These are phyloP conservation scores for Ascosphaera apis DNA, from an alignment of 2,329 filamentous ascomycete genomes.

Conservation along the genomic window DNA sequence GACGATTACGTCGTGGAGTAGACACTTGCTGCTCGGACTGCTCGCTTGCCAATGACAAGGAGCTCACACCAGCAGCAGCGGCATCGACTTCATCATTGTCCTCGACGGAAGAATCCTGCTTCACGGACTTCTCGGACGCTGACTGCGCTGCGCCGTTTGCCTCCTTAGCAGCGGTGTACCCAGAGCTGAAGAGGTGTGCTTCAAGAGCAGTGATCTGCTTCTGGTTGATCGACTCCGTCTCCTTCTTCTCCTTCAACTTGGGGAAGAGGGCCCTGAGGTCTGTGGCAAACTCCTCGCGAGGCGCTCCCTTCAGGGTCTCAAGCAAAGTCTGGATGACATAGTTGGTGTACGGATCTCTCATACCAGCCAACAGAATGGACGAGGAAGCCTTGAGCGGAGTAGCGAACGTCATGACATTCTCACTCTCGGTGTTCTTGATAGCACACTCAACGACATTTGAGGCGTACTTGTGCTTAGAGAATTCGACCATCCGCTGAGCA, in stretches of 20 bases:
- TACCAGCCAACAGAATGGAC: slow-evolving; percentile 48
- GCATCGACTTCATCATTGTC: background rate
- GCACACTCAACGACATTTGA: slow-evolving; percentile 89
- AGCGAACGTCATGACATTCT: slow-evolving; percentile 43
- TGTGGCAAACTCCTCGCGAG: slow-evolving; percentile 36
- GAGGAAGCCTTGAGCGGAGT: slow-evolving; percentile 39
- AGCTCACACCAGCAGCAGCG: background rate
- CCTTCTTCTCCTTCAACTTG: slow-evolving; percentile 25
- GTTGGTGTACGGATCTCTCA: slow-evolving; percentile 83
- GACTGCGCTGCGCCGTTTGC: background rate
- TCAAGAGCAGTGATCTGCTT: slow-evolving; percentile 46
- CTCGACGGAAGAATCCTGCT: background rate
- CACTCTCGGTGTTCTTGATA: slow-evolving; percentile 41
- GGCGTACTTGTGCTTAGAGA: slow-evolving; percentile 88
- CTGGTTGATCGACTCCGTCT: slow-evolving; percentile 32
- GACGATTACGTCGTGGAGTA: background rate
- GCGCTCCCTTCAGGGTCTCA: slow-evolving; percentile 33
- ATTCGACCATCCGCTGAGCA: slow-evolving; percentile 38
- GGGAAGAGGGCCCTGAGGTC: slow-evolving; percentile 40
- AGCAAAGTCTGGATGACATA: slow-evolving; percentile 89
- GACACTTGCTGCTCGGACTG: too few relatives aligned
- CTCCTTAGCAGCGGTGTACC: background rate
- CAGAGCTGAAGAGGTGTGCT: slow-evolving; percentile 18
- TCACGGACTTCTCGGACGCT: background rate
- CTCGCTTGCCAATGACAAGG: too few relatives aligned